Percentiles rank a stretch among this genome's conserved stretches.
phyloP scores from a whole-genome alignment of 2,329 filamentous ascomycete genomes.

The Rachicladosporium sp. region DNA sequence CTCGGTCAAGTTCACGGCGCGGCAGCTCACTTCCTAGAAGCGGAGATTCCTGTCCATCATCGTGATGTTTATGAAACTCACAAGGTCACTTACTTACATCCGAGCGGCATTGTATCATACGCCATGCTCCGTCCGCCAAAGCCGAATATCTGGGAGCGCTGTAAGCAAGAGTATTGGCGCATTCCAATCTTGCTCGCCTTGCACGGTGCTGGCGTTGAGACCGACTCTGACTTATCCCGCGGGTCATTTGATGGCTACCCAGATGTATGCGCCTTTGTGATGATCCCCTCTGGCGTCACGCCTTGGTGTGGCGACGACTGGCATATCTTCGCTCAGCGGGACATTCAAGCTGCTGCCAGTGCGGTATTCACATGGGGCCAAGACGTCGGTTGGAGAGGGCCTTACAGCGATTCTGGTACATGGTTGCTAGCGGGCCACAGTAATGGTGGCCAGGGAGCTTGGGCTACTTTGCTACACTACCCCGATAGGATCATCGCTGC shows the following conservation, averaged over 20 bases:
- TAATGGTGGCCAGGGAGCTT: slow-evolving; percentile 48
- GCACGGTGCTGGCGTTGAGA: slow-evolving; percentile 47
- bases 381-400: slow-evolving; percentile 35
- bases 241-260: slow-evolving; percentile 38
- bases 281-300: slow-evolving; percentile 46
- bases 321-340: slow-evolving; percentile 47
- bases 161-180: slow-evolving; percentile 11
- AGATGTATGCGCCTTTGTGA: slow-evolving; percentile 42
- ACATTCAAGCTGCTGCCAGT: slow-evolving; percentile 41
- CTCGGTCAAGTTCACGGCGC: too few relatives aligned
- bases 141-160: slow-evolving; percentile 20
- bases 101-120: slow-evolving; percentile 43
- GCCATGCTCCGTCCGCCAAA: slow-evolving; percentile 45
- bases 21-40: too few relatives aligned
- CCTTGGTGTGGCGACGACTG: slow-evolving; percentile 50
- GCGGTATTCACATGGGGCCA: slow-evolving; percentile 41
- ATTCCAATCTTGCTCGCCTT: slow-evolving; percentile 40
- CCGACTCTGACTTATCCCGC: slow-evolving; percentile 34
- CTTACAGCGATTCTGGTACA: slow-evolving; percentile 30
- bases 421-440: slow-evolving; percentile 48
- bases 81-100: slow-evolving; percentile 43
- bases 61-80: slow-evolving; percentile 30
- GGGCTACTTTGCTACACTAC: slow-evolving; percentile 43
- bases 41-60: background rate
- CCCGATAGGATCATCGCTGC: slow-evolving; percentile 46